Base-by-base conservation (phyloP, 805 yeast species). In the Torulaspora indica region DNA sequence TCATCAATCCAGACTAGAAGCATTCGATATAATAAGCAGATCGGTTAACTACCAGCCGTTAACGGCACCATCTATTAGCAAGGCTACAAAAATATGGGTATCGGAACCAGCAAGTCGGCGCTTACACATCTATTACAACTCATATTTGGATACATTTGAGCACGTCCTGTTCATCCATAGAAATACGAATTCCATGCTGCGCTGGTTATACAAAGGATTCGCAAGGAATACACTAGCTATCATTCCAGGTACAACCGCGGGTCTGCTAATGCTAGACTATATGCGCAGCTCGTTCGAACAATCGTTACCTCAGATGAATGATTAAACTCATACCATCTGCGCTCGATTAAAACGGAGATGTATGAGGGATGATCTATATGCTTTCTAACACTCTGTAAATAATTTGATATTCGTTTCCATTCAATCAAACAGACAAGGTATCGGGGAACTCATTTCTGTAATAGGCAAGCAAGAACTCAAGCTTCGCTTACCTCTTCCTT, bases 171-270 rank as follows among this genome's bases (percentile, higher is more conserved):
- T 74, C 45, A 71, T 81, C 52, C 76, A 77, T 53, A 64, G 68
- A 13, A 80, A 77, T 43, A 75, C 86, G 3, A 72, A 72, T 23
- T 39, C 51, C 14, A 36, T 49, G 81, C 58, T 74, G 29, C 73
- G 73, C 20, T 80, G 90, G 77, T 73, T 81, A 8, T 91, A 89
- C 58, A 81, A 79, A 51, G 97, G 97, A 0, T 87, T 85, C 58
- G 69, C 74, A 5, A 69, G 82, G 45, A 83, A 82, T 48, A 83
- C 95, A 0, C 57, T 85, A 38, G 75, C 87, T 0, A 79, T 85
- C 1, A 77, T 90, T 35, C 98, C 98, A 1, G 87, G 95, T 2
- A 86, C 96, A 1, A 84, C 95, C 33, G 77, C 88, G 33, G 96
- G 96, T 0, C 69, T 91, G 30, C 68, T 91, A 38, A 87, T 87